These are phyloP conservation scores for Cladobotryum protrusum DNA, from an alignment of 2,329 filamentous ascomycete genomes.

Conservation along the genomic window DNA sequence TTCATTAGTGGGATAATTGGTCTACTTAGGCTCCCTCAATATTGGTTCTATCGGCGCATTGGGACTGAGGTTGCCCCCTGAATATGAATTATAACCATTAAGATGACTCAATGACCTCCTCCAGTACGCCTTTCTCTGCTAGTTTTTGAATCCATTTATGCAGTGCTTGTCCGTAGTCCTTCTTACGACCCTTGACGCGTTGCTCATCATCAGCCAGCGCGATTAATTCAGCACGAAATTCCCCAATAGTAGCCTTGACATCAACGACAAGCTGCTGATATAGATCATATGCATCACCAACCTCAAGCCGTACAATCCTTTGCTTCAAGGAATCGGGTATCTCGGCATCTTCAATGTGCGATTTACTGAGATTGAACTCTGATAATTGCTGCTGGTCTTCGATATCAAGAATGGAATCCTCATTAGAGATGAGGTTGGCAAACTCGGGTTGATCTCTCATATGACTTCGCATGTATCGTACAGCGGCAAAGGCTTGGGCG, in stretches of 20 bases:
- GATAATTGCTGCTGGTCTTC: conserved; percentile 20
- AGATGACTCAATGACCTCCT: conserved; percentile 27
- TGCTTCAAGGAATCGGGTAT: conserved; percentile 14
- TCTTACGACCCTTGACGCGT: conserved; percentile 48
- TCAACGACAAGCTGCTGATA: conserved; percentile 34
- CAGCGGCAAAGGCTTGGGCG: conserved; percentile 33
- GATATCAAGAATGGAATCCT: conserved; percentile 18
- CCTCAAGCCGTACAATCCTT: conserved; percentile 12
- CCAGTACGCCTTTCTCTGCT: conserved; percentile 58
- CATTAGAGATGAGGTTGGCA: conserved; percentile 16
- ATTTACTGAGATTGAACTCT: conserved; percentile 24
- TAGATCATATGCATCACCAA: conserved; percentile 27
- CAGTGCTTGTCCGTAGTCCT: conserved; percentile 65
- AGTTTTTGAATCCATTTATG: conserved; percentile 64
- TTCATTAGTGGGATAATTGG: too few species aligned
- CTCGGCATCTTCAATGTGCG: conserved; percentile 19
- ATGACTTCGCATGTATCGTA: conserved; percentile 32
- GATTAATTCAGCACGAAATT: conserved; percentile 44
- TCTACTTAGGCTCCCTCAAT: too few species aligned
- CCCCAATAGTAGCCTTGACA: conserved; percentile 35
- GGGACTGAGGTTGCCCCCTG: too few species aligned
- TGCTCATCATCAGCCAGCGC: conserved; percentile 42
- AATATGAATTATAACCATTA: too few species aligned
- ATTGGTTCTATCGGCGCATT: too few species aligned
- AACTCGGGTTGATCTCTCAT: conserved; percentile 18